Conservation (phyloP, 371 early-diverging fungal genomes). For the Saksenaea oblongispora region DNA sequence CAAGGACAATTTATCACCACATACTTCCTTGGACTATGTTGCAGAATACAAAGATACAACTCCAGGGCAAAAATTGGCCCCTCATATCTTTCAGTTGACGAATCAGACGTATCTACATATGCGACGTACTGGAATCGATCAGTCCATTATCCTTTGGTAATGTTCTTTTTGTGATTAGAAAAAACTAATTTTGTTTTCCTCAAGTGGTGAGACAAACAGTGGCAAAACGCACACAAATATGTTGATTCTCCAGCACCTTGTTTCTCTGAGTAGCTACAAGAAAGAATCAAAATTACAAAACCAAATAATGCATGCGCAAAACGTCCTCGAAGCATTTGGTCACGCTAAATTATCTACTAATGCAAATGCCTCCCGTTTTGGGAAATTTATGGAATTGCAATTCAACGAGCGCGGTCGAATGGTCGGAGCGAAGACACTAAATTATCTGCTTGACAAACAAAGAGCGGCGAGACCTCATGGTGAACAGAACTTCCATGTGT, state of each 20-base stretch:
- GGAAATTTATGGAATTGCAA: conserved; percentile 86
- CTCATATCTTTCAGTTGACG: conserved; percentile 84
- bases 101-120: conserved; percentile 70
- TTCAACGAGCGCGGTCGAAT: conserved; percentile 83
- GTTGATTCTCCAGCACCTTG: conserved; percentile 67
- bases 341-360: conserved; percentile 74
- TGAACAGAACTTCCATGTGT: conserved; percentile 92
- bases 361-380: conserved; percentile 82
- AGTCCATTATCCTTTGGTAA: conserved; percentile 67
- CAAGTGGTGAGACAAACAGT: conserved; percentile 82
- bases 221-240: conserved; percentile 82
- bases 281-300: conserved; percentile 79
- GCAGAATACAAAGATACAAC: conserved; percentile 63
- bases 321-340: conserved; percentile 82
- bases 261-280: conserved; percentile 70
- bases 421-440: conserved; percentile 78
- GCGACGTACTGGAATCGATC: conserved; percentile 82
- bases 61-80: conserved; percentile 42
- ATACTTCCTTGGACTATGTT: conserved; percentile 69
- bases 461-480: conserved; percentile 58
- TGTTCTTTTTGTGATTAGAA: conserved; percentile 24
- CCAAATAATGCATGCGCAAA: conserved; percentile 71
- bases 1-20: conserved; percentile 33
- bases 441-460: conserved; percentile 83
- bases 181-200: conserved; percentile 46